Base-by-base conservation (phyloP, 1,139 yeast species). In the Hansenula sp. region DNA sequence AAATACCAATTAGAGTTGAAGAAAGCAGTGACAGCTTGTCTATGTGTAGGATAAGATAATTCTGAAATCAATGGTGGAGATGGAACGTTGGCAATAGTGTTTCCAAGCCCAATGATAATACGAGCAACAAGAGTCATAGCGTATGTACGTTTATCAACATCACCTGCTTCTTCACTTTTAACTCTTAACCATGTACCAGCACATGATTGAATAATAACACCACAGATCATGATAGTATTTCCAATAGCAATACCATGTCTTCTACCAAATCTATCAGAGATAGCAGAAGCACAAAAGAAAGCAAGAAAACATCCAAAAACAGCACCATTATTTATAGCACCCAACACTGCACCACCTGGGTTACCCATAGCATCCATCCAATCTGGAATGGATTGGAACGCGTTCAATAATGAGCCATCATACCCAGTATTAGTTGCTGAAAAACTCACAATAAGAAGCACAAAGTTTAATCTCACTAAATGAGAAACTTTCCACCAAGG, bases 301-400 rank as follows among this genome's bases (percentile, higher is more conserved):
- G 56, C 41, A n/a, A 56, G 21, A 17, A 57, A 36, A 29, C 49
- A 48, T 40, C 83, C 83, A 53, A 77, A 76, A 22, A 73, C 65
- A 20, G 77, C 73, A 38, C 83, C 83, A 51, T 69, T 71, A 26
- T 65, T 47, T 41, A 73, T 60, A 25, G 74, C 71, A 41, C 79
- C 79, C 37, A 73, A 61, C n/a, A 57, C 56, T 27, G 65, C 64
- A 44, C 77, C 75, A 9, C 55, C 41, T 14, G 77, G 78, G 32
- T 61, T 40, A 39, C 66, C 67, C 62, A 73, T 62, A 34, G 60
- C 54, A 19, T 44, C 28, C 47, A 50, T 44, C 75, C 75, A 71
- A 19, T 50, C 47, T 1, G 52, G 48, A 43, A 73, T 59, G 8
- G 73, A 58, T 53, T 74, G 79, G 42, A 75, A 61, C 34, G 77